Evolutionary conservation across 163 green algal species (phyloP), one percentile per base, ranked within the genome.

Genomic region (Chlamydomonas reinhardtii): DNA sequence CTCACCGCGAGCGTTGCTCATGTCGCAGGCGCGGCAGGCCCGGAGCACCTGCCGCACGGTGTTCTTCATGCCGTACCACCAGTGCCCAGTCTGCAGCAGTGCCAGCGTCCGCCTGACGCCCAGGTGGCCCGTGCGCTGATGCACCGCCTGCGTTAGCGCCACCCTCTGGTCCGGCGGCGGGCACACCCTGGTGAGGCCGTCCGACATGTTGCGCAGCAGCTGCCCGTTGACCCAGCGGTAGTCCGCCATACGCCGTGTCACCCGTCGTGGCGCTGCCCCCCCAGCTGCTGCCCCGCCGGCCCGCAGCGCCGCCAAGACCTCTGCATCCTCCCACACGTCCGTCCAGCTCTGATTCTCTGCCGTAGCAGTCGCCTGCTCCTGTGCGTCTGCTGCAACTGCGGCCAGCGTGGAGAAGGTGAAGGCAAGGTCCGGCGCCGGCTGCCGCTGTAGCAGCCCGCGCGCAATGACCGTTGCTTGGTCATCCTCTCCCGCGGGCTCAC

Each of bases 71-170:
- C 77, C 75, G 31, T 86, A 32, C 87, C 87, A 91, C 81, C 87
- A 91, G 71, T 91, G 75, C 0, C 52, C 72, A 6, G 48, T 35
- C 25, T 48, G 43, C 35, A 87, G 25, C 62, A 89, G n/a, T 1
- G 69, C 39, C 4, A 69, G 24, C 16, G 82, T 91, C 34, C 76
- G 62, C 0, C 61, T 54, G 15, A 43, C 61, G 32, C 87, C 81
- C 64, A 83, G 83, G 69, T 88, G 86, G 2, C 80, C 86, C 0
- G 64, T 22, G 11, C 75, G 24, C 39, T 93, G 37, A 61, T 86
- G 76, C 43, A 81, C 35, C 34, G 20, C 48, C 25, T 75, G 48
- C 5, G 76, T 0, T 11, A 56, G 9, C 48, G 48, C 43, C 27
- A 56, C 27, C 14, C 72, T 43, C 37, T 61, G 19, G 2, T 24